These are phyloP conservation scores for Boletus rubroflammeus DNA, from an alignment of 768 basidiomycete genomes.

Conservation along the genomic window DNA sequence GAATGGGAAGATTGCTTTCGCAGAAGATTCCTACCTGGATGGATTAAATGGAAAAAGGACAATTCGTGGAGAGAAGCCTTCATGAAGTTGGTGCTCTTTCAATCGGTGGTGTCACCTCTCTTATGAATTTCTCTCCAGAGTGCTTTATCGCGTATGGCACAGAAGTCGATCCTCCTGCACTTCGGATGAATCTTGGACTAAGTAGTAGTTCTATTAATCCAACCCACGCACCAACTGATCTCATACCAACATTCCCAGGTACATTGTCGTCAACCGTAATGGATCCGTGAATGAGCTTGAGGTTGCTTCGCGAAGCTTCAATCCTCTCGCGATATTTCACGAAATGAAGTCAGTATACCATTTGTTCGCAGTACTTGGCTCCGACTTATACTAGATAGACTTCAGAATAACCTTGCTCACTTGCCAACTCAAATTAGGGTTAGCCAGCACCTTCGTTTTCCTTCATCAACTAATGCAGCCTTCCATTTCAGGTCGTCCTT, in stretches of 20 bases:
- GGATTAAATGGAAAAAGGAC: constrained; percentile 66
- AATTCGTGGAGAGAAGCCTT: constrained; percentile 62
- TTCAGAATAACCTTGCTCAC: constrained; percentile 66
- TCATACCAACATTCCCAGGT: constrained; percentile 38
- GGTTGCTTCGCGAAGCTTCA: constrained; percentile 62
- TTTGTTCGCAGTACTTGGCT: not conserved
- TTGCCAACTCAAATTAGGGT: constrained; percentile 67
- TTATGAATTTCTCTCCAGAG: constrained; percentile 36
- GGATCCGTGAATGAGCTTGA: constrained; percentile 72
- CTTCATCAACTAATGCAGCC: constrained; percentile 6
- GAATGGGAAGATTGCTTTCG: constrained; percentile 79
- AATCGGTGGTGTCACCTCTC: not conserved
- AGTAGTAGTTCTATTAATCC: constrained; percentile 39
- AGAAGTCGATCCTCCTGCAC: constrained; percentile 68
- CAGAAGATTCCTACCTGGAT: constrained; percentile 72
- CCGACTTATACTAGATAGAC: constrained; percentile 34
- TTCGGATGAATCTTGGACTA: constrained; percentile 79
- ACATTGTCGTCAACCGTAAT: constrained; percentile 71
- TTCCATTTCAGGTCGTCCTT: constrained; percentile 52
- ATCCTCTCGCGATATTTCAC: constrained; percentile 64
- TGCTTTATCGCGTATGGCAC: constrained; percentile 65
- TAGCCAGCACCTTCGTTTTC: constrained; percentile 22
- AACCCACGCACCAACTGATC: not conserved
- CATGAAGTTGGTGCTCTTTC: constrained; percentile 48
- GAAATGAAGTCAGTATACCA: constrained; percentile 61